Percentiles rank a stretch among this genome's conserved stretches.
Conservation (phyloP, 176 grass and related monocot genomes). For the Luzula sylvatica region DNA sequence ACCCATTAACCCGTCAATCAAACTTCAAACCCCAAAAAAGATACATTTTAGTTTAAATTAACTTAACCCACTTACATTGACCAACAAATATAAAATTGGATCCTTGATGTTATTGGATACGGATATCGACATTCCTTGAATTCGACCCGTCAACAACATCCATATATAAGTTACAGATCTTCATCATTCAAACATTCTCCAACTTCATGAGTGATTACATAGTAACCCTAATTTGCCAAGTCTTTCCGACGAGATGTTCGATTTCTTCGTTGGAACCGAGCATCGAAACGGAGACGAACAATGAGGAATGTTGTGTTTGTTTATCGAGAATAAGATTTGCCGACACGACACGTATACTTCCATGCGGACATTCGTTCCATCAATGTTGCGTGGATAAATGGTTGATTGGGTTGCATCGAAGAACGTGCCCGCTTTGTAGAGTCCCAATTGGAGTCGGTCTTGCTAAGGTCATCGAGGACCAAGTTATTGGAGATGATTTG, state of each 20-base stretch:
- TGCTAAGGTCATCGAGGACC: conserved; percentile 10
- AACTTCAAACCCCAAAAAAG: not conserved
- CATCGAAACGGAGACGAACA: not conserved
- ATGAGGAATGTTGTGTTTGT: conserved; percentile 46
- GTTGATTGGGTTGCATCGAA: conserved; percentile 43
- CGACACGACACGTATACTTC: conserved; percentile 37
- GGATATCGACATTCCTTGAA: not conserved
- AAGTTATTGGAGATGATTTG: conserved; percentile 51
- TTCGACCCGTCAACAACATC: not conserved
- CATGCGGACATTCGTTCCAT: conserved; percentile 67
- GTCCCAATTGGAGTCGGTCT: conserved; percentile 21
- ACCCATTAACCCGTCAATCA: not conserved
- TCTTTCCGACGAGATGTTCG: conserved; percentile 3
- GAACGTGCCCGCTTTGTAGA: conserved; percentile 72
- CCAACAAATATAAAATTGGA: not conserved
- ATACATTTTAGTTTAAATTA: not conserved
- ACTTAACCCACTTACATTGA: not conserved
- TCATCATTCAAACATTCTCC: conserved; percentile 4
- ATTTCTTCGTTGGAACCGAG: not conserved
- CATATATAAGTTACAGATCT: not conserved
- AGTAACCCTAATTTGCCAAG: conserved; percentile 4
- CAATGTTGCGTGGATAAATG: conserved; percentile 55
- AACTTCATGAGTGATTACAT: not conserved
- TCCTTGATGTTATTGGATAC: conserved; percentile 1
- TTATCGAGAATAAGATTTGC: conserved; percentile 42